phyloP scores from a whole-genome alignment of 2,329 filamentous ascomycete genomes.

The Calonectria crousiana region DNA sequence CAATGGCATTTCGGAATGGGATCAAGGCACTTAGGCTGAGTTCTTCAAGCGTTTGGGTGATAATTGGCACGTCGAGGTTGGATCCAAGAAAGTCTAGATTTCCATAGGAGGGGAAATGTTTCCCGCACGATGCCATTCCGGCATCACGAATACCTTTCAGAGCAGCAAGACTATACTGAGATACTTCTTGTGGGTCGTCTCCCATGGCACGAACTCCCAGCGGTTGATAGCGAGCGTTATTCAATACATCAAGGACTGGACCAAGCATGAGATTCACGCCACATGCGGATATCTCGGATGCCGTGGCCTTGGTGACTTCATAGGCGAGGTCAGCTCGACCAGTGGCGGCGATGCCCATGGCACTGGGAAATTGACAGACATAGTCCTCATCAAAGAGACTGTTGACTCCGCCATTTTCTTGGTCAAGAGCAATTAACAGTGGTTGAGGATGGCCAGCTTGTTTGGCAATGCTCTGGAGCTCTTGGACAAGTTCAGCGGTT shows the following conservation, averaged over 20 bases:
- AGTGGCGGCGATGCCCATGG: constrained; percentile 96
- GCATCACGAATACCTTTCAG: constrained; percentile 95
- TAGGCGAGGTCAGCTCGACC: constrained; percentile 88
- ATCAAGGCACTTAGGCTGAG: constrained; percentile 91
- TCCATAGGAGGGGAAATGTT: constrained; percentile 96
- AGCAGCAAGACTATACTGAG: constrained; percentile 89
- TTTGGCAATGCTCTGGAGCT: constrained; percentile 92
- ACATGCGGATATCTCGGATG: constrained; percentile 90
- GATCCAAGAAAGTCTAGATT: constrained; percentile 95
- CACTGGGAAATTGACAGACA: constrained; percentile 95
- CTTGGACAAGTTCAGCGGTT: constrained; percentile 87
- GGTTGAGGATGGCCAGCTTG: constrained; percentile 91
- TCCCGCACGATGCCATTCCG: constrained; percentile 89
- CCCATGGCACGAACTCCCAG: constrained; percentile 90
- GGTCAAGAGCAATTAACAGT: constrained; percentile 90
- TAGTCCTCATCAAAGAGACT: constrained; percentile 96
- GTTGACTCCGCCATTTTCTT: constrained; percentile 98
- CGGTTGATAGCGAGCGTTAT: constrained; percentile 91
- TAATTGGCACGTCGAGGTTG: constrained; percentile 91
- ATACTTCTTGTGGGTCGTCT: constrained; percentile 95
- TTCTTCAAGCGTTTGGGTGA: constrained; percentile 94
- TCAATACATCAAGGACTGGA: constrained; percentile 92
- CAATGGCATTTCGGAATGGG: constrained; percentile 91
- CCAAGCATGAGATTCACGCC: constrained; percentile 97
- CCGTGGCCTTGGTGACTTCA: constrained; percentile 91